phyloP scores from a whole-genome alignment of 352 stramenopile genomes.

The Phytophthora tentaculata region DNA sequence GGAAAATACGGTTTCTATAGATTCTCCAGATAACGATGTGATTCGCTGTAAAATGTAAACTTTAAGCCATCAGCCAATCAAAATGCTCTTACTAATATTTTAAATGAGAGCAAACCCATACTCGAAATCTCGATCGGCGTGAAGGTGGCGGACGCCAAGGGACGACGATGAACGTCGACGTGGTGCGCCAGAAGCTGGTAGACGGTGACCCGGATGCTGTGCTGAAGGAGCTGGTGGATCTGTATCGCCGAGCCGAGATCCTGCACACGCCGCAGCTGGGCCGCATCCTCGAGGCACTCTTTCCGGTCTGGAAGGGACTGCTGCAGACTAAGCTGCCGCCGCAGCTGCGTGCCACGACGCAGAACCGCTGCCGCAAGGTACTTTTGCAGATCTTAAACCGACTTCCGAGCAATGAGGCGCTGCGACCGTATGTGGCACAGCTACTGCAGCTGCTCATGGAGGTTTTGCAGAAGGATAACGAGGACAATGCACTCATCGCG shows the following conservation, averaged over 20 bases:
- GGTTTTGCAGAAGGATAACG: slow-evolving; percentile 95
- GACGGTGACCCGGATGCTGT: slow-evolving; percentile 75
- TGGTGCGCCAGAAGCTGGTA: slow-evolving; percentile 86
- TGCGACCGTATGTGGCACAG: slow-evolving; percentile 94
- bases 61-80: slow-evolving; percentile 18
- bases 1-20: slow-evolving; percentile 1
- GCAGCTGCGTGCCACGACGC: slow-evolving; percentile 75
- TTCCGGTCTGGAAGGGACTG: slow-evolving; percentile 91
- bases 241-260: slow-evolving; percentile 88
- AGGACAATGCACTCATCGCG: slow-evolving; percentile 96
- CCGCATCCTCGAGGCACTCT: slow-evolving; percentile 91
- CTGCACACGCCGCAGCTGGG: slow-evolving; percentile 91
- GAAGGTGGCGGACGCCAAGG: slow-evolving; percentile 36
- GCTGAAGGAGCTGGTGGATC: slow-evolving; percentile 86
- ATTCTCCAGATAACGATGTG: background rate
- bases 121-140: slow-evolving; percentile 19
- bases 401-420: slow-evolving; percentile 94
- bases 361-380: slow-evolving; percentile 92
- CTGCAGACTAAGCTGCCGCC: slow-evolving; percentile 77
- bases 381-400: slow-evolving; percentile 96
- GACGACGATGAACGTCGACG: slow-evolving; percentile 85
- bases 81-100: slow-evolving; percentile 4
- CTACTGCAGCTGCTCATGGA: slow-evolving; percentile 94
- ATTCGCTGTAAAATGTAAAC: slow-evolving; percentile 17
- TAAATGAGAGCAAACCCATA: background rate